Conservation (phyloP, 2,329 filamentous ascomycete species). For the Talaromyces sp. region DNA sequence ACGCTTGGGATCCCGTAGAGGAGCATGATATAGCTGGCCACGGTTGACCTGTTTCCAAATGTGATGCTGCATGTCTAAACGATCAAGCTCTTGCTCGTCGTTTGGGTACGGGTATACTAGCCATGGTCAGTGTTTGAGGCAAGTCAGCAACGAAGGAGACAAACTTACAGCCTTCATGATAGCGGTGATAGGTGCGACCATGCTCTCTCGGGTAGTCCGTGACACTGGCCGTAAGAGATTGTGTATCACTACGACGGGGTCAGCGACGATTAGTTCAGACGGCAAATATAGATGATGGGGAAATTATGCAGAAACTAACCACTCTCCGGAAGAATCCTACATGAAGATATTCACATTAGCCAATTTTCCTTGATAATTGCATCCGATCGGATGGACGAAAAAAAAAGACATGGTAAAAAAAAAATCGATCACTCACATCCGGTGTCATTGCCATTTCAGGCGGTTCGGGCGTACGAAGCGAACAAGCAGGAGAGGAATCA, state of each 20-base stretch:
- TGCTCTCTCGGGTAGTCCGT: conserved; percentile 39
- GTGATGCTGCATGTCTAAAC: conserved; percentile 51
- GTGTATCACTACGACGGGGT: conserved; percentile 28
- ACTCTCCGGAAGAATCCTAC: conserved; percentile 12
- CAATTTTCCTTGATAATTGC: neutral
- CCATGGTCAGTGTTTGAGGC: neutral
- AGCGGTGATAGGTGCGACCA: conserved; percentile 39
- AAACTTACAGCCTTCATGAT: conserved; percentile 38
- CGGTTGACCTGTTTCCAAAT: conserved; percentile 45
- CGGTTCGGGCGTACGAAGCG: neutral
- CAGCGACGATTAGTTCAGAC: neutral
- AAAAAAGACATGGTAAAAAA: neutral
- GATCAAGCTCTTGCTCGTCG: conserved; percentile 50
- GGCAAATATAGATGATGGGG: neutral
- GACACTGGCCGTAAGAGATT: conserved; percentile 38
- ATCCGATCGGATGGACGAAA: neutral
- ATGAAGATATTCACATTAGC: neutral
- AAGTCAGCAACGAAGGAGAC: neutral
- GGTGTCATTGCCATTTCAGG: conserved; percentile 11
- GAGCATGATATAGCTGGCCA: conserved; percentile 42
- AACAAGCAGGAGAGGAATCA: neutral
- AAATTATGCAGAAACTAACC: conserved; percentile 5
- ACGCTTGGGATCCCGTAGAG: conserved; percentile 38
- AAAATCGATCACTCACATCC: conserved; percentile 9
- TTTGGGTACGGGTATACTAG: conserved; percentile 44